phyloP scores from a whole-genome alignment of 2,329 filamentous ascomycete genomes.

The Botrytis paeoniae region DNA sequence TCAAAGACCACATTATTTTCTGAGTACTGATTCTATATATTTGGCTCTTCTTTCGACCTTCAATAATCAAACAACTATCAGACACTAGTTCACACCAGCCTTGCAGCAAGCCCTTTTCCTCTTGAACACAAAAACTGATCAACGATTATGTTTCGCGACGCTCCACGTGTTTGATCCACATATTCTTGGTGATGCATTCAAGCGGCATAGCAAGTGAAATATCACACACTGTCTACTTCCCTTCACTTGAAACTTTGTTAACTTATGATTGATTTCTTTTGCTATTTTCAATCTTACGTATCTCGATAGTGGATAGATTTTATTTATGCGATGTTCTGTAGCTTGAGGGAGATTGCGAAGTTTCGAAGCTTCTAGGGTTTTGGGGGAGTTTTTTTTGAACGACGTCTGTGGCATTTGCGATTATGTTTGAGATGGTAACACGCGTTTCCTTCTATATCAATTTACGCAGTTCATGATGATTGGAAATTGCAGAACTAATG shows the following conservation, averaged over 20 bases:
- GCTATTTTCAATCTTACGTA: neutral
- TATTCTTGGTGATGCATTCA: neutral
- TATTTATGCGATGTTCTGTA: neutral
- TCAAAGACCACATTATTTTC: neutral
- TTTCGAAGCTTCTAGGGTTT: neutral
- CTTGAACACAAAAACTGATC: rapidly evolving
- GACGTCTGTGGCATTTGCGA: neutral
- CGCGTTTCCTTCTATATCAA: neutral
- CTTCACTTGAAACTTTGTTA: neutral
- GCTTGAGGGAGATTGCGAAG: neutral
- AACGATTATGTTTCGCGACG: neutral
- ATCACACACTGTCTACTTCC: too few relatives aligned
- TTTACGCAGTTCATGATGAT: rapidly evolving
- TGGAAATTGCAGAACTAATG: neutral
- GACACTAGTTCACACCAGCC: neutral
- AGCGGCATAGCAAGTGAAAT: neutral
- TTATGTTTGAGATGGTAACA: rapidly evolving
- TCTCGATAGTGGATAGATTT: neutral
- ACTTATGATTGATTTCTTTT: neutral
- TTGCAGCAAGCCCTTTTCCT: neutral
- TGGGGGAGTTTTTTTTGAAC: neutral
- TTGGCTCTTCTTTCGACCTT: neutral
- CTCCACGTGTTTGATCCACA: neutral
- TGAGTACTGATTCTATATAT: neutral
- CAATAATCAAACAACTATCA: neutral